Conservation (phyloP, 305 asterid species). For the Fraxinus sp. region DNA sequence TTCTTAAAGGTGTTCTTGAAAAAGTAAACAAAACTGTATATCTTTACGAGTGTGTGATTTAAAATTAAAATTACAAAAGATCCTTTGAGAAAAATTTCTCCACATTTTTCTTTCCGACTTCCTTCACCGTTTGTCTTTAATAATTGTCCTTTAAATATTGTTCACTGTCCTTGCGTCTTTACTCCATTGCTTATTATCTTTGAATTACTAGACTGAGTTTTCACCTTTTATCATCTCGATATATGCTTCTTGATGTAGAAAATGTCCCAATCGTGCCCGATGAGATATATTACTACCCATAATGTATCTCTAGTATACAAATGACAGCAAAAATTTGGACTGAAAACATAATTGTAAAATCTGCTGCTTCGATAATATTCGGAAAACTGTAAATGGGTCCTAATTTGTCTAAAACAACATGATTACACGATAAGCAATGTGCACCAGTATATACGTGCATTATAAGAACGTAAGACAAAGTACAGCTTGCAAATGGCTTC, state of each 20-base stretch:
- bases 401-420: background rate
- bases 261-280: no score
- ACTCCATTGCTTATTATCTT: background rate
- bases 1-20: background rate
- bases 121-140: background rate
- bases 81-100: background rate
- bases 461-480: background rate
- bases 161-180: background rate
- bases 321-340: background rate
- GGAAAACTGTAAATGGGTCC: background rate
- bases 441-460: slow-evolving; percentile 8
- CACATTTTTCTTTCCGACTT: background rate
- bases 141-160: background rate
- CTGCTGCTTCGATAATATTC: background rate
- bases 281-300: background rate
- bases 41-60: background rate
- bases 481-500: background rate
- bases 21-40: no score
- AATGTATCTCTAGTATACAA: background rate
- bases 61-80: background rate
- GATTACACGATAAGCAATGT: background rate
- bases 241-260: no score
- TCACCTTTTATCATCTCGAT: background rate
- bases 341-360: background rate
- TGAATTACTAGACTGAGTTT: background rate